Conservation (phyloP, 106 monocot species). For the Dendrobium chrysotoxum region DNA sequence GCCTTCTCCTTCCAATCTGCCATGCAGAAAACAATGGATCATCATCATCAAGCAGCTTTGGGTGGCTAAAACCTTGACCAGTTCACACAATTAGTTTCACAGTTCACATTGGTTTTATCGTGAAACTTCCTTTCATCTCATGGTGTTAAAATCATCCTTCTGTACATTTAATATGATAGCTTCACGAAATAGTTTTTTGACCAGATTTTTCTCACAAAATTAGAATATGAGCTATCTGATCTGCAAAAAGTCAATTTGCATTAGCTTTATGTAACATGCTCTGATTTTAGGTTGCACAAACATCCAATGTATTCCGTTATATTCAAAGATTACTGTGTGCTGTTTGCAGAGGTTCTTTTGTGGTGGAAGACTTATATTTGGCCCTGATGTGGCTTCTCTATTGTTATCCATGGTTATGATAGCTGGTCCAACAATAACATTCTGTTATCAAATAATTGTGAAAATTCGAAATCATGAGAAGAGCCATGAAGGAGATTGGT, state of each 20-base stretch:
- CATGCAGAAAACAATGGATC: too few relatives aligned
- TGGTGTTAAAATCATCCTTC: background rate
- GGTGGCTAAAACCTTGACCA: background rate
- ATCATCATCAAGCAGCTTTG: too few relatives aligned
- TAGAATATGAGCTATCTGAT: background rate
- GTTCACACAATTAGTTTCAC: background rate
- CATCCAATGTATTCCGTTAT: background rate
- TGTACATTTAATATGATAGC: background rate
- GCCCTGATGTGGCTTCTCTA: slow-evolving; percentile 66
- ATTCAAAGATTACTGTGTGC: background rate
- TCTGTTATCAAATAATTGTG: slow-evolving; percentile 35
- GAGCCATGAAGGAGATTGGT: background rate
- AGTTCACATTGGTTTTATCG: background rate
- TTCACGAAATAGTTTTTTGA: background rate
- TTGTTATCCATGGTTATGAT: slow-evolving; percentile 45
- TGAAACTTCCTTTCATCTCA: background rate
- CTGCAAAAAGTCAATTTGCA: background rate
- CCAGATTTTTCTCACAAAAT: background rate
- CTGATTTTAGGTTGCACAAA: background rate
- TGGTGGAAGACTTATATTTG: slow-evolving; percentile 81
- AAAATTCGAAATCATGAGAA: slow-evolving; percentile 22
- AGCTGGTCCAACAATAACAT: slow-evolving; percentile 48
- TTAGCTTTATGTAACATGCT: background rate
- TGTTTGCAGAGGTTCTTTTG: slow-evolving; percentile 55
- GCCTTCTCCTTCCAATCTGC: too few relatives aligned